A percentile compares a stretch with the other conserved stretches of the same genome.
Evolutionary conservation across 1,284 basidiomycete genomes (phyloP).

Genomic region (Ustilago shanxiensis): DNA sequence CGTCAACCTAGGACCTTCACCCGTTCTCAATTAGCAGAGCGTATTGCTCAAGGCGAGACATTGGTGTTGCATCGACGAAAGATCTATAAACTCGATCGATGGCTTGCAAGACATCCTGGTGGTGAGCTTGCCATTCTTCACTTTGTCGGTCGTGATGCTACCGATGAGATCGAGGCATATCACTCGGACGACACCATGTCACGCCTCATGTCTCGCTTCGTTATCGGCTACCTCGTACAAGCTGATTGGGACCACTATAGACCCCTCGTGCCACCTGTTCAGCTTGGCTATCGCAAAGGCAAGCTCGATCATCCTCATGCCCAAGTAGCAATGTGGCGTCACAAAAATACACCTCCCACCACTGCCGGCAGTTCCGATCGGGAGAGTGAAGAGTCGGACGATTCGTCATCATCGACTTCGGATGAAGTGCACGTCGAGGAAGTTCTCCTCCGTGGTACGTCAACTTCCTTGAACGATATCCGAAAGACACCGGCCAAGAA

Average conservation of each 20-base stretch:
- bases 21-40: slow-evolving; percentile 57
- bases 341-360: slow-evolving; percentile 26
- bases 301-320: slow-evolving; percentile 66
- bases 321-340: slow-evolving; percentile 61
- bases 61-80: slow-evolving; percentile 83
- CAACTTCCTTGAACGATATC: not conserved
- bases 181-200: slow-evolving; percentile 80
- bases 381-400: slow-evolving; percentile 15
- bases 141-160: slow-evolving; percentile 94
- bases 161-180: slow-evolving; percentile 94
- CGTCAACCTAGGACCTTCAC: slow-evolving; percentile 46
- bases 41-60: slow-evolving; percentile 72
- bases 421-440: slow-evolving; percentile 23
- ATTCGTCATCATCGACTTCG: slow-evolving; percentile 12
- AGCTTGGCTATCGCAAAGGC: slow-evolving; percentile 76
- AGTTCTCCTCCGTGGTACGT: slow-evolving; percentile 4
- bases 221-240: slow-evolving; percentile 80
- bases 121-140: slow-evolving; percentile 90
- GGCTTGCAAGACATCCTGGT: slow-evolving; percentile 90
- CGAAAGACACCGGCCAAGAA: not conserved
- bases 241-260: slow-evolving; percentile 75
- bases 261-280: slow-evolving; percentile 88
- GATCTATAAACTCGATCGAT: slow-evolving; percentile 83
- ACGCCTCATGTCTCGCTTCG: slow-evolving; percentile 77
- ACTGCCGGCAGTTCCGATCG: slow-evolving; percentile 16